Base-by-base conservation (phyloP, 2,329 filamentous ascomycete species). In the Aureobasidium sp. region DNA sequence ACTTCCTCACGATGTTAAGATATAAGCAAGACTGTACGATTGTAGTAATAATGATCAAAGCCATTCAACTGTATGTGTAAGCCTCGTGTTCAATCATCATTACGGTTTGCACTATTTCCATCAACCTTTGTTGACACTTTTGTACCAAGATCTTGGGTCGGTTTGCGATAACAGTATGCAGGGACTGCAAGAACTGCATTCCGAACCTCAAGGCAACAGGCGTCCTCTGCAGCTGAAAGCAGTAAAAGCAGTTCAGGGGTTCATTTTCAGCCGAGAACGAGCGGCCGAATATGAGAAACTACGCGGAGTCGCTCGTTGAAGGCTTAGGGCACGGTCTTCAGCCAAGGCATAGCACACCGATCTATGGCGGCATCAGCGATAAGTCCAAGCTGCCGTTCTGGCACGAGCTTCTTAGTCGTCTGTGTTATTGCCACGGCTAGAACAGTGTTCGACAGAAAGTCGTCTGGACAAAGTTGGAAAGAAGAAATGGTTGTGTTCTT, bases 11-110 rank as follows among this genome's bases (percentile, higher is more conserved):
- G 53, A 62, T 36, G 39, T 41, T n/a, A 42, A 44, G 34, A 47
- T 34, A 41, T 26, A 13, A 52, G 9, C 6, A n/a, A 48, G 12
- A 37, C 32, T 61, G 48, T 53, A 61, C 17, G 29, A 61, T 50
- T 61, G 55, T 47, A 59, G 29, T 59, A 55, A 55, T 55, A 41
- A 34, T 47, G 15, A 48, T 15, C 23, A 57, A 46, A 27, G n/a
- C 26, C 5, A 5, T 44, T 9, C 26, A 15, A 47, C 42, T 36
- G 15, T 3, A 37, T 42, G 39, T 39, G 13, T 51, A 17, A 34
- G 9, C 6, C n/a, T 36, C 15, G 10, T 7, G 29, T 53, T 20
- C 34, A 10, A 41, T 20, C 20, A 17, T 29, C 12, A 27, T 27
- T 34, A 10, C 8, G 29, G 29, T 32, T 32, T 32, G 29, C 8